These are phyloP conservation scores for Auricularia cornea DNA, from an alignment of 768 basidiomycete genomes.

Conservation along the genomic window DNA sequence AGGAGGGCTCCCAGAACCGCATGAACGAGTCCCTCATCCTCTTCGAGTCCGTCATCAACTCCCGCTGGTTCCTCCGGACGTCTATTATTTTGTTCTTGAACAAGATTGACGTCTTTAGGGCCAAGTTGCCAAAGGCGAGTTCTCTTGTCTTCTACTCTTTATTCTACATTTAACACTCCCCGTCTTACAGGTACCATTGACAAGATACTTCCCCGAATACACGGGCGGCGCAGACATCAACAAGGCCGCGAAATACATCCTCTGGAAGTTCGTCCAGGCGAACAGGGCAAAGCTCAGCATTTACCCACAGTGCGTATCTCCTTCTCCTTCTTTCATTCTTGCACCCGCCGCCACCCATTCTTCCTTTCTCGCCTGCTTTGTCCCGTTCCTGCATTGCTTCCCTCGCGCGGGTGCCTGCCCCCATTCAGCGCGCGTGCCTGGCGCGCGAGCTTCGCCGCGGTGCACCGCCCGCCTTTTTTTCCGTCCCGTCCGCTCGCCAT, in stretches of 20 bases:
- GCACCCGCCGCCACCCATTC: conserved; percentile 6
- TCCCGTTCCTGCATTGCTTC: neutral
- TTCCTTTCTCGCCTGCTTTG: neutral
- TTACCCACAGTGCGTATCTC: conserved; percentile 70
- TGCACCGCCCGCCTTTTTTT: neutral
- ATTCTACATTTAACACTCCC: neutral
- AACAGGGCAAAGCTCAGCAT: conserved; percentile 78
- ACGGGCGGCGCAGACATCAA: conserved; percentile 84
- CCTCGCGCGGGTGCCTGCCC: too few relatives aligned
- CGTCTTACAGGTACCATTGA: conserved; percentile 52
- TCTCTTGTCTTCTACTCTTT: too few relatives aligned
- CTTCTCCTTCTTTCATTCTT: neutral
- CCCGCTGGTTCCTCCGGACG: conserved; percentile 63
- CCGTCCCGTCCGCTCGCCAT: too few relatives aligned
- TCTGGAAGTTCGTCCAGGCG: conserved; percentile 93
- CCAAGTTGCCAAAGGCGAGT: conserved; percentile 52
- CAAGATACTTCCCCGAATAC: conserved; percentile 79
- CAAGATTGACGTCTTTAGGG: conserved; percentile 72
- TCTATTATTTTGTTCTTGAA: conserved; percentile 62
- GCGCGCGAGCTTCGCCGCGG: too few relatives aligned
- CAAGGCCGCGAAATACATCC: conserved; percentile 89
- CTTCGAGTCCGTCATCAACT: conserved; percentile 74
- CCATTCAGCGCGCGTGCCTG: too few relatives aligned
- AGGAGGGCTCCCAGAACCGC: conserved; percentile 55
- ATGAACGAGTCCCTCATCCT: conserved; percentile 68